These are phyloP conservation scores for Lepidium sativum DNA, from an alignment of 345 rosid genomes.

Conservation along the genomic window DNA sequence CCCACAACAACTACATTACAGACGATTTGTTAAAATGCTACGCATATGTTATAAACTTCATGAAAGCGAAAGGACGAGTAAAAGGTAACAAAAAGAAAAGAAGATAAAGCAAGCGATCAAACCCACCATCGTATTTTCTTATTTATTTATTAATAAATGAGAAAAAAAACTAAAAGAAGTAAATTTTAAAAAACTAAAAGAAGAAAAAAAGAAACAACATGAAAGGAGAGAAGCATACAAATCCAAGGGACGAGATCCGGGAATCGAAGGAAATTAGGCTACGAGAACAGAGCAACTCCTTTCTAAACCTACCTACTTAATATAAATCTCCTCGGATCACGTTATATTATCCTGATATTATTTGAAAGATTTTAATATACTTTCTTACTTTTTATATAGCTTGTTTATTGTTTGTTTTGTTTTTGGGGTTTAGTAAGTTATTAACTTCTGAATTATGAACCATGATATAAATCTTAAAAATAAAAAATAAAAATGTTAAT, in stretches of 20 bases:
- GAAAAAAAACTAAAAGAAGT: background rate
- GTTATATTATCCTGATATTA: background rate
- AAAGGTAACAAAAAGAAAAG: background rate
- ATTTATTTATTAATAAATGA: background rate
- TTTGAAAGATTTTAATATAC: background rate
- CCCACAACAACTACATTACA: slow-evolving; percentile 9
- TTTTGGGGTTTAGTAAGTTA: too few relatives aligned
- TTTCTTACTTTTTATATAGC: too few relatives aligned
- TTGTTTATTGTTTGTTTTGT: too few relatives aligned
- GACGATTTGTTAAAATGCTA: background rate
- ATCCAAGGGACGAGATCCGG: background rate
- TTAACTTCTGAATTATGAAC: too few relatives aligned
- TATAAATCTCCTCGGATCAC: slow-evolving; percentile 10
- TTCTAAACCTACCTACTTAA: slow-evolving; percentile 1
- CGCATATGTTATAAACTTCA: background rate
- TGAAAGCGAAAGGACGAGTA: slow-evolving; percentile 22
- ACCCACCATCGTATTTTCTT: slow-evolving; percentile 21
- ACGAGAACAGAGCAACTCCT: background rate
- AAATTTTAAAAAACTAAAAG: background rate
- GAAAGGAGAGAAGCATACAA: slow-evolving; percentile 14
- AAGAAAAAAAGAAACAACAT: background rate
- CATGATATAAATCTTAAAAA: too few relatives aligned
- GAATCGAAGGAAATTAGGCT: slow-evolving; percentile 7
- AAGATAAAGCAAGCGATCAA: slow-evolving; percentile 18
- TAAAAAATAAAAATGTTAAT: too few relatives aligned